phyloP scores from a whole-genome alignment of 768 basidiomycete species.

The Pholiota microspora region DNA sequence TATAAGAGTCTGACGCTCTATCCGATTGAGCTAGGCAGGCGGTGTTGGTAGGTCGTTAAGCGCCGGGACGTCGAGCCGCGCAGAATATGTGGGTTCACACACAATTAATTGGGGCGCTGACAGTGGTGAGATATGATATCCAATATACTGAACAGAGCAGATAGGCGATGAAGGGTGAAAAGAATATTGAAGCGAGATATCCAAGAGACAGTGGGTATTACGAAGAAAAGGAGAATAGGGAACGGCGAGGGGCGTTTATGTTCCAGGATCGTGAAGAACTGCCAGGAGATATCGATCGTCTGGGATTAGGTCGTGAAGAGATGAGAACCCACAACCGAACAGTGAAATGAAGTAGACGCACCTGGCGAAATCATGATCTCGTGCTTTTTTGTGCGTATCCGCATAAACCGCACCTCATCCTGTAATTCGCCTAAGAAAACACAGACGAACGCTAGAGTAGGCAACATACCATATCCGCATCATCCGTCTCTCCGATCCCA shows the following conservation, averaged over 20 bases:
- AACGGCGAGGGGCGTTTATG: slow-evolving; percentile 24
- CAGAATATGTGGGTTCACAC: too few relatives aligned
- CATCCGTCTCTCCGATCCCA: slow-evolving; percentile 20
- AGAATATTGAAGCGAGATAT: background rate
- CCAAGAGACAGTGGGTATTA: background rate
- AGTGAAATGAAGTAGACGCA: slow-evolving; percentile 29
- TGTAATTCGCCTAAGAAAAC: too few relatives aligned
- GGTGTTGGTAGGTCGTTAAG: background rate
- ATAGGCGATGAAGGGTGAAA: background rate
- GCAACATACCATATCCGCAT: slow-evolving; percentile 53
- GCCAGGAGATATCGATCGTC: slow-evolving; percentile 82
- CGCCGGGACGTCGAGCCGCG: too few relatives aligned
- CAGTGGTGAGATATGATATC: background rate
- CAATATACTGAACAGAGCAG: too few relatives aligned
- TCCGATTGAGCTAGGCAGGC: slow-evolving; percentile 56
- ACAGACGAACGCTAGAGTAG: background rate
- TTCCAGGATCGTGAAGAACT: slow-evolving; percentile 76
- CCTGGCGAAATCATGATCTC: slow-evolving; percentile 95
- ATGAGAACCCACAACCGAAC: background rate
- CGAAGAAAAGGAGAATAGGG: background rate
- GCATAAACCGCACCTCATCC: slow-evolving; percentile 87
- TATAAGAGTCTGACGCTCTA: slow-evolving; percentile 47
- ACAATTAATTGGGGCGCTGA: background rate
- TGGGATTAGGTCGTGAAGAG: slow-evolving; percentile 24
- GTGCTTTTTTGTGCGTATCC: slow-evolving; percentile 88